phyloP scores from a whole-genome alignment of 176 grass and related monocot species.

The Avena insularis region DNA sequence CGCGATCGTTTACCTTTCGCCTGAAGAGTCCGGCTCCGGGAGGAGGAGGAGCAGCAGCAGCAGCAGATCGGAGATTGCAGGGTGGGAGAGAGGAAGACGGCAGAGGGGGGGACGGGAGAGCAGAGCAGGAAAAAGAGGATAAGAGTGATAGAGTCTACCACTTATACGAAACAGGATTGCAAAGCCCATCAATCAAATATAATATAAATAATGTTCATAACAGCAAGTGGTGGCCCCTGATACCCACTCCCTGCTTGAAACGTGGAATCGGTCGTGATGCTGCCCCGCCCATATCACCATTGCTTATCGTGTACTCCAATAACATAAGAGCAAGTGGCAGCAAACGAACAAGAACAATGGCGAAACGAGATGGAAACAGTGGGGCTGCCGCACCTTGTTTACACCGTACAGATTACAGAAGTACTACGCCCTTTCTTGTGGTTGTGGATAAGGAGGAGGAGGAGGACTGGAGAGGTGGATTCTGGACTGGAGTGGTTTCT shows the following conservation, averaged over 20 bases:
- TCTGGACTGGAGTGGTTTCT: background rate
- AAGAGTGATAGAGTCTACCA: conserved; percentile 23
- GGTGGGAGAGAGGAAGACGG: background rate
- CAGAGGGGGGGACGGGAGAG: background rate
- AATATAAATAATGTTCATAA: background rate
- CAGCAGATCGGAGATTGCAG: background rate
- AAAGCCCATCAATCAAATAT: background rate
- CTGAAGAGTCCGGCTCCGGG: background rate
- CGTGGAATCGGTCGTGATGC: background rate
- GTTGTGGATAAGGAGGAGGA: conserved; percentile 6
- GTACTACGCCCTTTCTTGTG: too few species aligned
- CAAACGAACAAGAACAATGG: background rate
- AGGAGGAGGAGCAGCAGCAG: background rate
- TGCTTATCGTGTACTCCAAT: background rate
- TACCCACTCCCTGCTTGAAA: background rate
- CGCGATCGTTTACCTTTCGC: background rate
- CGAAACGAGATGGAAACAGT: background rate
- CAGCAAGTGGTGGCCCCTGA: background rate
- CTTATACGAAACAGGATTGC: background rate
- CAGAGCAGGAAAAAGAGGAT: background rate
- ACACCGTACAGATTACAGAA: background rate
- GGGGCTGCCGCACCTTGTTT: background rate
- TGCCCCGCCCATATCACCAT: background rate
- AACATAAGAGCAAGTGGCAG: background rate
- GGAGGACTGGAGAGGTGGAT: background rate